A percentile compares a stretch with the other conserved stretches of the same genome.
Evolutionary conservation across 2,329 filamentous ascomycete genomes (phyloP).

Genomic region (Penicillium aurantiogriseum): DNA sequence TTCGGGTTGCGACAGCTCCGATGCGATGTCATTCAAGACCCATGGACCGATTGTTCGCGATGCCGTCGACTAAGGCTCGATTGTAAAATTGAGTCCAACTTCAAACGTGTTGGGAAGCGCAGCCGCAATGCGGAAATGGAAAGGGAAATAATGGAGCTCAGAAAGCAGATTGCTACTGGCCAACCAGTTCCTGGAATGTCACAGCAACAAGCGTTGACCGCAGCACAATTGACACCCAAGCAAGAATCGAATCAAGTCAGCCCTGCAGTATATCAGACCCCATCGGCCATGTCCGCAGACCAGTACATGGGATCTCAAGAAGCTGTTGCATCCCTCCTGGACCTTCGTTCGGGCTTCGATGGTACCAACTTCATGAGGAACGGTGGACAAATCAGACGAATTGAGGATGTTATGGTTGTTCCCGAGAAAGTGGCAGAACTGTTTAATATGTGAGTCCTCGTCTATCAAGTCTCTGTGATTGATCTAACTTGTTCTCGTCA

Average conservation of each 20-base stretch:
- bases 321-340: conserved; percentile 51
- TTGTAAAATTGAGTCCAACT: conserved; percentile 67
- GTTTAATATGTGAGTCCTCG: conserved; percentile 43
- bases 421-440: conserved; percentile 46
- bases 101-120: conserved; percentile 66
- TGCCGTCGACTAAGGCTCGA: conserved; percentile 62
- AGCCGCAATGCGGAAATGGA: conserved; percentile 66
- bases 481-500: conserved; percentile 37
- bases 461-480: background rate
- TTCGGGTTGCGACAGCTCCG: conserved; percentile 51
- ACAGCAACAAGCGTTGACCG: conserved; percentile 25
- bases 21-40: conserved; percentile 65
- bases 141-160: conserved; percentile 54
- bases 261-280: conserved; percentile 35
- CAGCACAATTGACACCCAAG: conserved; percentile 34
- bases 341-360: conserved; percentile 50
- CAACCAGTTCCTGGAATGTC: conserved; percentile 22
- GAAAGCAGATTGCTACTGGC: conserved; percentile 46
- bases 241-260: conserved; percentile 40
- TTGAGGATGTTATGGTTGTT: conserved; percentile 52
- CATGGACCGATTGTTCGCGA: conserved; percentile 60
- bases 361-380: conserved; percentile 47
- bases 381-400: conserved; percentile 50
- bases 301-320: conserved; percentile 50
- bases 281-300: conserved; percentile 39